A percentile compares a stretch with the other conserved stretches of the same genome.
Conservation (phyloP, 345 rosid genomes). For the Eucalyptus sp. region DNA sequence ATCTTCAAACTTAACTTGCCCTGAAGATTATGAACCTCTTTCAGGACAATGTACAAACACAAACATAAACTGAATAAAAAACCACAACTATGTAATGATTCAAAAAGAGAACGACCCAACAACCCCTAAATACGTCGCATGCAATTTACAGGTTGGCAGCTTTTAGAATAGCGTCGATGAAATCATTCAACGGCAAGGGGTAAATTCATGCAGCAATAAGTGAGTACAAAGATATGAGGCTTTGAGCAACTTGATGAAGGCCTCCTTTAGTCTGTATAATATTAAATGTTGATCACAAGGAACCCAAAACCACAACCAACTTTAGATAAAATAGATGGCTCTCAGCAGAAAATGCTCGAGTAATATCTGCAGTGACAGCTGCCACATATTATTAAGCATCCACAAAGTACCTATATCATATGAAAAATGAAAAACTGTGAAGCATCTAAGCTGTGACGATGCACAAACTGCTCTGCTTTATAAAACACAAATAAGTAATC, state of each 20-base stretch:
- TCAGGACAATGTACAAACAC: not conserved
- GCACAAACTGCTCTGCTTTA: not conserved
- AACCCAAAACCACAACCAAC: not conserved
- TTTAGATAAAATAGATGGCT: not conserved
- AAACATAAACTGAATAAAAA: not conserved
- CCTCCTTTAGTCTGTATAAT: not conserved
- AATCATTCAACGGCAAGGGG: not conserved
- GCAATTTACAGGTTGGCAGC: not conserved
- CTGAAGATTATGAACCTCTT: not conserved
- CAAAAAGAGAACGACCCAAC: not conserved
- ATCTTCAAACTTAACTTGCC: not conserved
- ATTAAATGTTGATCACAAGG: not conserved
- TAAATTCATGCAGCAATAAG: not conserved
- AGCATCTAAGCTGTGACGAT: not conserved
- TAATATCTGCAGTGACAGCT: not conserved
- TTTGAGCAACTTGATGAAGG: not conserved
- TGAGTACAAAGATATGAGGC: not conserved
- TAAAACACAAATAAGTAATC: not conserved
- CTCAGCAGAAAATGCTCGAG: not conserved
- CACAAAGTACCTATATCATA: not conserved
- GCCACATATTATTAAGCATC: not conserved
- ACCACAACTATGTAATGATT: not conserved
- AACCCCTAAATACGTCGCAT: not conserved
- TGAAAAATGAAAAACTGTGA: not conserved
- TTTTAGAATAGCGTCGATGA: not conserved